Evolutionary conservation across 2,329 filamentous ascomycete genomes (phyloP).

Genomic region (Microdochium bolleyi): DNA sequence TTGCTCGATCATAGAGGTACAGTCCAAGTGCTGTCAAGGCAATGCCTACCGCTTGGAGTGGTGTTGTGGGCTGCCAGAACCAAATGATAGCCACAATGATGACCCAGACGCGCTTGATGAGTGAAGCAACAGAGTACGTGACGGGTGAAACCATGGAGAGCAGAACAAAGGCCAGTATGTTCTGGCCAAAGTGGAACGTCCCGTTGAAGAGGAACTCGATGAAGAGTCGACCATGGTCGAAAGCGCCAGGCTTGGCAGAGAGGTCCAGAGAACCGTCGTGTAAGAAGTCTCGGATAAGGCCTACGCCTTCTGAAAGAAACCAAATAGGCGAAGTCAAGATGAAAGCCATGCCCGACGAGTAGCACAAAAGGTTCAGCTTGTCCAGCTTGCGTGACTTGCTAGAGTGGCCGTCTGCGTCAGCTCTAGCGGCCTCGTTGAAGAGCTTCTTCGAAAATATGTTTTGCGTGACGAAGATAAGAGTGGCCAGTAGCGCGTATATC

Average conservation of each 20-base stretch:
- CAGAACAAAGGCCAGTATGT: conserved; percentile 88
- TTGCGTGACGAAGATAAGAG: conserved; percentile 91
- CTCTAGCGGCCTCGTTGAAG: conserved; percentile 87
- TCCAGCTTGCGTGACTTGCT: conserved; percentile 72
- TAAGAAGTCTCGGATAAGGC: conserved; percentile 68
- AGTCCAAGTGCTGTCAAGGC: conserved; percentile 82
- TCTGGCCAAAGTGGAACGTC: conserved; percentile 92
- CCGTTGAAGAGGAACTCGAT: conserved; percentile 97
- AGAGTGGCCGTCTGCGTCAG: conserved; percentile 64
- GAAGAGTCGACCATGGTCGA: conserved; percentile 64
- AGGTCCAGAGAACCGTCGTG: conserved; percentile 70
- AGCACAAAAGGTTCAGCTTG: conserved; percentile 93
- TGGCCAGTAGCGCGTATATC: conserved; percentile 78
- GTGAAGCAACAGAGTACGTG: conserved; percentile 89
- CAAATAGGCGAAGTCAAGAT: conserved; percentile 83
- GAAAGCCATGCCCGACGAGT: conserved; percentile 92
- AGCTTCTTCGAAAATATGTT: conserved; percentile 98
- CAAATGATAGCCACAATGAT: conserved; percentile 92
- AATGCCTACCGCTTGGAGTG: conserved; percentile 77
- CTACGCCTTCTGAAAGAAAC: conserved; percentile 83
- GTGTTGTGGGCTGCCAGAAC: conserved; percentile 87
- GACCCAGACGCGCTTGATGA: conserved; percentile 97
- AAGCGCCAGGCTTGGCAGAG: conserved; percentile 51
- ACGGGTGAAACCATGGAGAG: conserved; percentile 92
- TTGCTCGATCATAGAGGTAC: conserved; percentile 92